These are phyloP conservation scores for Inga laurina DNA, from an alignment of 306 rosid species.

Conservation along the genomic window DNA sequence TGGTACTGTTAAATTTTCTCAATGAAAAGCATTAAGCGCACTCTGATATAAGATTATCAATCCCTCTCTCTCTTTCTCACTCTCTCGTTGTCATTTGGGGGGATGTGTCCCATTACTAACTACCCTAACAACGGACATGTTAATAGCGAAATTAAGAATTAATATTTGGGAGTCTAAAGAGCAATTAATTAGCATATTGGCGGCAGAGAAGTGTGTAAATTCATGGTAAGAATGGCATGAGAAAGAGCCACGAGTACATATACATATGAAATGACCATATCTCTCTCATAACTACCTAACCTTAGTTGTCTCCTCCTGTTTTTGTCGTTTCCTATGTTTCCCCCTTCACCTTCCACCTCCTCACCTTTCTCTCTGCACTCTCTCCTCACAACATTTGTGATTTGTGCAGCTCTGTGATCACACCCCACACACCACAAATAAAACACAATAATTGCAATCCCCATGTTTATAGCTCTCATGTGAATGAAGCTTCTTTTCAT, in stretches of 20 bases:
- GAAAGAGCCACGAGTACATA: background rate
- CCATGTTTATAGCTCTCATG: background rate
- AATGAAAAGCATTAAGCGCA: background rate
- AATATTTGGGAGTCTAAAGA: background rate
- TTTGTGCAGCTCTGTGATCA: background rate
- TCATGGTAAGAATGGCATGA: background rate
- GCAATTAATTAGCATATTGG: conserved; percentile 8
- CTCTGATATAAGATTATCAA: background rate
- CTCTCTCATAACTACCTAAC: background rate
- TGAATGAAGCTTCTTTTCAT: background rate
- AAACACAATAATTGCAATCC: background rate
- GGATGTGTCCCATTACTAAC: conserved; percentile 17
- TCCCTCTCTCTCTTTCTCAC: background rate
- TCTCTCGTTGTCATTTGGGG: background rate
- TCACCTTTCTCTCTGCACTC: background rate
- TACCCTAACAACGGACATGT: conserved; percentile 19
- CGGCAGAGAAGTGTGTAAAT: background rate
- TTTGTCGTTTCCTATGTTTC: background rate
- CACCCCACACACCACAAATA: background rate
- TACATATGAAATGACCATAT: background rate
- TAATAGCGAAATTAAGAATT: background rate
- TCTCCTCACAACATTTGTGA: background rate
- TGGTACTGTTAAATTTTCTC: background rate
- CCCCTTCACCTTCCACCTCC: background rate
- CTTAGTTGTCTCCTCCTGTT: background rate